Conservation (phyloP, 148 eudicot species). For the Arctostaphylos glauca region DNA sequence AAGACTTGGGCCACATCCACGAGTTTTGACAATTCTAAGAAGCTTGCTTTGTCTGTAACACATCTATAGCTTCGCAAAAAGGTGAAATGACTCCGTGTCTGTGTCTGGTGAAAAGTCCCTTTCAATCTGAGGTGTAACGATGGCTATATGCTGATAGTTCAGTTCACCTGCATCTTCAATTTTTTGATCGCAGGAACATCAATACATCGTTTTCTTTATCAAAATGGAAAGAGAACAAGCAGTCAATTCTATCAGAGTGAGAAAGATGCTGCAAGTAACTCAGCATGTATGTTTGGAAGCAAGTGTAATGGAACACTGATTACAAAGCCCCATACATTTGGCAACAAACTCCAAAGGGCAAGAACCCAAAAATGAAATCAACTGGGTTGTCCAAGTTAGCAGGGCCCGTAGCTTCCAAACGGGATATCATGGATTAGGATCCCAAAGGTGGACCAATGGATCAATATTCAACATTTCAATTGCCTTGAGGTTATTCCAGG, state of each 20-base stretch:
- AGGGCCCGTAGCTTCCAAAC: neutral
- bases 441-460: neutral
- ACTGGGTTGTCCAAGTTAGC: neutral
- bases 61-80: neutral
- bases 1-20: neutral
- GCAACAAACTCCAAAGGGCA: neutral
- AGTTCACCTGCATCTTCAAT: neutral
- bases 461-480: neutral
- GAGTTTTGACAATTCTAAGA: neutral
- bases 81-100: neutral
- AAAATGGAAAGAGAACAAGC: neutral
- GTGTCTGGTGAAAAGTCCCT: neutral
- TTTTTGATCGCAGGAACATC: neutral
- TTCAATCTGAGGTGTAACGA: neutral
- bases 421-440: neutral
- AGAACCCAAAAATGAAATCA: neutral
- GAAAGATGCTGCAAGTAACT: neutral
- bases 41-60: neutral
- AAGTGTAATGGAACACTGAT: neutral
- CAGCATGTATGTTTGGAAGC: neutral
- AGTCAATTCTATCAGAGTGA: neutral
- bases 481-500: neutral
- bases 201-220: neutral
- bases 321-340: neutral
- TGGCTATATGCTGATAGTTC: neutral